A percentile compares a stretch with the other conserved stretches of the same genome.
Evolutionary conservation across 768 basidiomycete genomes (phyloP).

Genomic region (Lactarius quietus): DNA sequence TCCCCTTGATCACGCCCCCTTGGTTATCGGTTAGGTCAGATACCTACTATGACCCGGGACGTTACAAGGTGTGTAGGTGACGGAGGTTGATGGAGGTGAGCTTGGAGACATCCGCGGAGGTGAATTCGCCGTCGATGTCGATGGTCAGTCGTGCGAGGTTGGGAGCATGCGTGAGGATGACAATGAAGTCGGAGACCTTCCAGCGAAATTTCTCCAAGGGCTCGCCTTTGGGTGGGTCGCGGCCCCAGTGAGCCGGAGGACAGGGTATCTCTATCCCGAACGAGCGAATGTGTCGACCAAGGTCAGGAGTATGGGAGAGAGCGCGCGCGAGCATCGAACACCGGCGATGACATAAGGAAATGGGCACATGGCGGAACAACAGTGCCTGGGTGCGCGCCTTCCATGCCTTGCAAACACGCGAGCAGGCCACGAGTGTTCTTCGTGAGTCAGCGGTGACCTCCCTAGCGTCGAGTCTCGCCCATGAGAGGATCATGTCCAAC

Average conservation of each 20-base stretch:
- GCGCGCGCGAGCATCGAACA: conserved; percentile 9
- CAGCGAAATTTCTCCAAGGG: conserved; percentile 3
- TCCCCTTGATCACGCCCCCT: too few relatives aligned
- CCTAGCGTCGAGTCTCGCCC: conserved; percentile 12
- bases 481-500: conserved; percentile 19
- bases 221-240: not conserved
- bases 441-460: conserved; percentile 6
- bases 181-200: conserved; percentile 12
- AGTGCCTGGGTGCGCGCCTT: conserved; percentile 13
- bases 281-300: conserved; percentile 18
- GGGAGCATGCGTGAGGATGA: conserved; percentile 10
- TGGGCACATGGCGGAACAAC: conserved; percentile 17
- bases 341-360: conserved; percentile 14
- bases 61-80: conserved; percentile 16
- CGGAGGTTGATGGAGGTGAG: conserved; percentile 15
- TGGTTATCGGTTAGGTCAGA: too few relatives aligned
- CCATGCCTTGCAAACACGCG: conserved; percentile 21
- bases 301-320: conserved; percentile 9
- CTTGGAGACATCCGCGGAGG: not conserved
- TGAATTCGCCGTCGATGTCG: conserved; percentile 21
- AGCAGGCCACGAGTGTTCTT: conserved; percentile 15
- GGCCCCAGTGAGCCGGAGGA: conserved; percentile 17
- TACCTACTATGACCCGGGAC: too few relatives aligned
- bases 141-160: conserved; percentile 19
- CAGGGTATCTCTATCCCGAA: conserved; percentile 20